Evolutionary conservation across 2,329 filamentous ascomycete genomes (phyloP).

Genomic region (Alternaria metachromatica): DNA sequence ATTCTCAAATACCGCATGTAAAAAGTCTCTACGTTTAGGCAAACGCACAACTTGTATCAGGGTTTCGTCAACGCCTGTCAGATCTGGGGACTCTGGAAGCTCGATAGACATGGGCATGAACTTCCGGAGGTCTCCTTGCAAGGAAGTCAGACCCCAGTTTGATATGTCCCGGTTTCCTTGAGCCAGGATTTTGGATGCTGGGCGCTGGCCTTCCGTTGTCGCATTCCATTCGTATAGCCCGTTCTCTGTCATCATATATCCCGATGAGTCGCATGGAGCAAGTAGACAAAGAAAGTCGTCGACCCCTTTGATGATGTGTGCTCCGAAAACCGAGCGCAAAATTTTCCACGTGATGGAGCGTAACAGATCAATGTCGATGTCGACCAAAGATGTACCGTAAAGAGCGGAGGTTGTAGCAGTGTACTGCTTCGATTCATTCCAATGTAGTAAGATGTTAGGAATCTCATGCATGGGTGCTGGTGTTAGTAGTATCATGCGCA

Average conservation of each 20-base stretch:
- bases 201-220: slow-evolving; percentile 14
- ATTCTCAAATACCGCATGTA: slow-evolving; percentile 52
- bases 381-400: slow-evolving; percentile 7
- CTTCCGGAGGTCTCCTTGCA: slow-evolving; percentile 28
- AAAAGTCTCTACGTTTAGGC: slow-evolving; percentile 65
- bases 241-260: slow-evolving; percentile 3
- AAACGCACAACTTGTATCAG: slow-evolving; percentile 45
- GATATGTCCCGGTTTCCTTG: slow-evolving; percentile 1
- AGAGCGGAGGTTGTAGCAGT: slow-evolving; percentile 22
- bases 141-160: slow-evolving; percentile 34
- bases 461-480: slow-evolving; percentile 28
- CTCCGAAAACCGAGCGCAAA: slow-evolving; percentile 27
- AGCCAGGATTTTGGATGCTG: slow-evolving; percentile 22
- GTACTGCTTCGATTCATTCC: slow-evolving; percentile 39
- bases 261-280: slow-evolving; percentile 26
- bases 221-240: slow-evolving; percentile 24
- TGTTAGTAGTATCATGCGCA: slow-evolving; percentile 31
- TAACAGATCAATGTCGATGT: slow-evolving; percentile 26
- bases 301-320: slow-evolving; percentile 27
- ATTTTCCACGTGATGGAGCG: slow-evolving; percentile 36
- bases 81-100: neutral
- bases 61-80: neutral
- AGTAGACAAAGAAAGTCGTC: slow-evolving; percentile 43
- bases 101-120: slow-evolving; percentile 22
- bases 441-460: slow-evolving; percentile 33